Evolutionary conservation across 2,329 filamentous ascomycete genomes (phyloP), one percentile per base, ranked within the genome.

Genomic region (Aspergillus latus): DNA sequence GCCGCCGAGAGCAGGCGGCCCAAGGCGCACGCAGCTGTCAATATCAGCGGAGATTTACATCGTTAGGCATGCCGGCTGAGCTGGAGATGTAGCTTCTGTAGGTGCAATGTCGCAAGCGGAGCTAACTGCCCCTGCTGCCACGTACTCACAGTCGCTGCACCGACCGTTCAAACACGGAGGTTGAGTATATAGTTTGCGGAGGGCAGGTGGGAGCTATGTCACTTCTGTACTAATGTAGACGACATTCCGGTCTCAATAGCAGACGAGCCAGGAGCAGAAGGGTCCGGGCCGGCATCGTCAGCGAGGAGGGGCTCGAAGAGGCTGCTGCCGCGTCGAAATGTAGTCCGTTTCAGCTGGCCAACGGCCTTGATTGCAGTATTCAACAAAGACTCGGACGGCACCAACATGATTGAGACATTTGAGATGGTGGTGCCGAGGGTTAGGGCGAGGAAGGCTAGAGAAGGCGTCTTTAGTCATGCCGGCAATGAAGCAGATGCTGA

Each of bases 291-390:
- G 30, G 66, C 66, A 21, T 59, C 53, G 29, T 66, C 64, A 36
- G 62, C 65, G 1, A 49, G 11, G 32, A 65, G 59, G 2, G 8
- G 65, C 48, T 52, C 29, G 15, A 64, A 55, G 13, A 53, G 49
- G 4, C 15, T 46, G 15, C 52, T 51, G 3, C 21, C 21, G 15
- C 45, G 15, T 37, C 51, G 51, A 32, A 65, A 66, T 49, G 58
- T 61, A 10, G 63, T 57, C 64, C 65, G 66, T 53, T 66, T 68
- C 13, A 62, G 43, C 43, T 66, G 63, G 26, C 65, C 59, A 10
- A 64, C 11, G 26, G 11, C 5, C 4, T 28, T 34, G 29, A 46
- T 46, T 10, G 29, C 26, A 16, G 9, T 32, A 1, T 32, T 46
- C 11, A 46, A 13, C 3, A 28, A 30, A 8, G 44, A 46, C 26